Base-by-base conservation (phyloP, 306 rosid species). In the Adenanthera pavonina region DNA sequence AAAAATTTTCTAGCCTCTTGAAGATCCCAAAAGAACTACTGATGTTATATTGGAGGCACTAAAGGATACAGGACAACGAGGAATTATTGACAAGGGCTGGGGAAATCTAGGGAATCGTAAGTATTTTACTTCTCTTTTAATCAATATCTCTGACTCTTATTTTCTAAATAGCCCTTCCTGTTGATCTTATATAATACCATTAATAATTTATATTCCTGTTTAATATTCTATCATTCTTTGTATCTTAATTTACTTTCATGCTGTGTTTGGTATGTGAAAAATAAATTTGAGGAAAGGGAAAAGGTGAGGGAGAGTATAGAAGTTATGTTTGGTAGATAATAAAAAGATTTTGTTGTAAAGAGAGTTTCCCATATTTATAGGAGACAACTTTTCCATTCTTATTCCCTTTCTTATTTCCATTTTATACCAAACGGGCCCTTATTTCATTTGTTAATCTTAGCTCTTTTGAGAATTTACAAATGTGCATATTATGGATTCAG, bases 21-120 rank as follows among this genome's bases (percentile, higher is more conserved):
- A 87, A 40, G 97, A 94, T 86, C 87, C 98, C 73, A 83, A 81
- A 79, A 83, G 81, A 84, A 89, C 92, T 13, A 88, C 95, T 3
- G 80, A 78, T 54, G 78, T 88, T 61, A 88, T 94, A 89, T 61
- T 94, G 88, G 91, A 92, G 80, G 97, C 95, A 14, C 79, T 92
- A 73, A 88, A 88, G 84, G 88, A 87, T 69, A 92, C 95, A 17
- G 91, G 87, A 53, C 95, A 92, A 78, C 86, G 98, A 82, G 98
- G 95, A 85, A 92, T 92, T 68, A 84, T 92, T 66, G 98, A 92
- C 73, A 88, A 85, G 36, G 98, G 98, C 67, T 94, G 94, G 95
- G 98, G 98, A 54, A 88, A 87, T 85, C 92, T 94, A 2, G 98
- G 98, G 61, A 76, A 78, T 80, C 16, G 98, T 92, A 81, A 87